A percentile compares a stretch with the other conserved stretches of the same genome.
Evolutionary conservation across 2,329 filamentous ascomycete species (phyloP).

Genomic region (Colletotrichum karsti): DNA sequence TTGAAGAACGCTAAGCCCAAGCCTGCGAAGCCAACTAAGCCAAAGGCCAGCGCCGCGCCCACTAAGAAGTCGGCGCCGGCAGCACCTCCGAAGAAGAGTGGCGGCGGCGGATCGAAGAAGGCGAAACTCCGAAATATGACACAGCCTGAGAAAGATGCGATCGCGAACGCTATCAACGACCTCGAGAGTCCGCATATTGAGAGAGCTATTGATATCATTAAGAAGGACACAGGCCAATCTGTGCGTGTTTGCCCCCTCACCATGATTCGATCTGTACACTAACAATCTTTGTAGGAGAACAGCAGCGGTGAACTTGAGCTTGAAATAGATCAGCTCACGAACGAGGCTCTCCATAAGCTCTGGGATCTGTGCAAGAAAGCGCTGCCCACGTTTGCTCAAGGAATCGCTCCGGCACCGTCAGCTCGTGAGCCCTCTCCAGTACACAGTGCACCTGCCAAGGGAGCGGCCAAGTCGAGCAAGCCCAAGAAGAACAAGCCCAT

Average conservation of each 20-base stretch:
- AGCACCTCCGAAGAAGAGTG: constrained; percentile 41
- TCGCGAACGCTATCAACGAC: constrained; percentile 84
- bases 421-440: constrained; percentile 40
- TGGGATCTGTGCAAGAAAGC: constrained; percentile 55
- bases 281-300: constrained; percentile 55
- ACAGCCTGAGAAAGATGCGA: constrained; percentile 87
- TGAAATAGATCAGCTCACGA: constrained; percentile 65
- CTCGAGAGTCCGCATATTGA: constrained; percentile 82
- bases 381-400: constrained; percentile 49
- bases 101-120: constrained; percentile 55
- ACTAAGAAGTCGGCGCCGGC: constrained; percentile 52
- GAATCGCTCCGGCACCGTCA: constrained; percentile 34
- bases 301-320: constrained; percentile 67
- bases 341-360: constrained; percentile 62
- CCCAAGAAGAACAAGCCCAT: constrained; percentile 81
- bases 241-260: constrained; percentile 63
- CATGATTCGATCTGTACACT: constrained; percentile 33
- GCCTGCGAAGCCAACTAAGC: constrained; percentile 62
- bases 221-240: constrained; percentile 81
- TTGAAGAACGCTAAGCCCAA: constrained; percentile 68
- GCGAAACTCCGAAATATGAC: constrained; percentile 70
- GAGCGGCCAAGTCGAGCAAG: constrained; percentile 51
- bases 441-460: constrained; percentile 38
- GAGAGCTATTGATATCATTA: constrained; percentile 88
- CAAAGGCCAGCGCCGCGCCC: constrained; percentile 44